Evolutionary conservation across 2,329 filamentous ascomycete species (phyloP).

Genomic region (Amauroascus niger): DNA sequence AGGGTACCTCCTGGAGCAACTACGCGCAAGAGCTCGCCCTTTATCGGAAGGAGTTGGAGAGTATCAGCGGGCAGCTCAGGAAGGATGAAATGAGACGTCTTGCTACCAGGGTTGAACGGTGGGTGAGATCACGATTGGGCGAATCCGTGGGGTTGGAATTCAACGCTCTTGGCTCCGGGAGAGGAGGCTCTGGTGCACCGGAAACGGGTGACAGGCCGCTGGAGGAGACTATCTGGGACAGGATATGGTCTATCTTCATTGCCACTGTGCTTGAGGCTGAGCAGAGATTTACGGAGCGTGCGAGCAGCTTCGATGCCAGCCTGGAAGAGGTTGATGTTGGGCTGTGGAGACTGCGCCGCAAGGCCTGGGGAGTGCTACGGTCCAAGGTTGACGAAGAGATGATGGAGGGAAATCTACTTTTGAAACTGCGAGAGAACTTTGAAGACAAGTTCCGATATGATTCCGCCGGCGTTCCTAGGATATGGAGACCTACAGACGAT

Average conservation of each 20-base stretch:
- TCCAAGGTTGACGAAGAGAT: slow-evolving; percentile 94
- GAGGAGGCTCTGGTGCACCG: slow-evolving; percentile 70
- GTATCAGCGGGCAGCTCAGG: slow-evolving; percentile 71
- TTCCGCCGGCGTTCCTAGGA: slow-evolving; percentile 82
- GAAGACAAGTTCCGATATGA: slow-evolving; percentile 99
- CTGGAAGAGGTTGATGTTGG: slow-evolving; percentile 85
- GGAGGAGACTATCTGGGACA: slow-evolving; percentile 90
- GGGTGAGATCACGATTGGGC: slow-evolving; percentile 77
- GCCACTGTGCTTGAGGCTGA: slow-evolving; percentile 78
- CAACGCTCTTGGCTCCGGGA: slow-evolving; percentile 85
- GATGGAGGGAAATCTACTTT: slow-evolving; percentile 89
- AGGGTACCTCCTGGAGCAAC: slow-evolving; percentile 77
- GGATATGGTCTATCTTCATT: slow-evolving; percentile 80
- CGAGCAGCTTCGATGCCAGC: slow-evolving; percentile 87
- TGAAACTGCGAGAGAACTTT: slow-evolving; percentile 96
- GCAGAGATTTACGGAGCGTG: slow-evolving; percentile 72
- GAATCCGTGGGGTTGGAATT: slow-evolving; percentile 89
- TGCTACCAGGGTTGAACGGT: slow-evolving; percentile 82
- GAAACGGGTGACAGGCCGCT: slow-evolving; percentile 63
- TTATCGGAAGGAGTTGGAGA: slow-evolving; percentile 83
- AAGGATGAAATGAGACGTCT: slow-evolving; percentile 94
- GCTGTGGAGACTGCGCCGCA: slow-evolving; percentile 81
- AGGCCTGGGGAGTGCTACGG: slow-evolving; percentile 85
- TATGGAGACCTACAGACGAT: slow-evolving; percentile 94
- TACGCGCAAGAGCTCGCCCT: slow-evolving; percentile 69